A percentile compares a stretch with the other conserved stretches of the same genome.
These are phyloP conservation scores for Neckera pumila DNA, from an alignment of 225 moss, liverwort and hornwort genomes.

Conservation along the genomic window DNA sequence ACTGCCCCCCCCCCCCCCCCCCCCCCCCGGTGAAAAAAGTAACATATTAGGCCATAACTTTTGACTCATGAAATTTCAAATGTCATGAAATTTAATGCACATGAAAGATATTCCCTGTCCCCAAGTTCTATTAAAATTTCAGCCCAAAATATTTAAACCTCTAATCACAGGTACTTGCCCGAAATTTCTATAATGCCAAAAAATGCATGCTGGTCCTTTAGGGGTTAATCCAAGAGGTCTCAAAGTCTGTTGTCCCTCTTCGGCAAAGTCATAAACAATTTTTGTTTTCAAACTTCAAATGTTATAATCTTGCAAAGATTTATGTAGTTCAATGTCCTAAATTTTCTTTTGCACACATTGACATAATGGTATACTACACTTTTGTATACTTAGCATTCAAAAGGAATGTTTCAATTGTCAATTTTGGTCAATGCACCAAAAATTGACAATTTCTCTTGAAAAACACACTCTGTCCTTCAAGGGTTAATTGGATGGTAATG, in stretches of 20 bases:
- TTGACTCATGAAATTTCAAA: too few species aligned
- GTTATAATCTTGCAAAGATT: background rate
- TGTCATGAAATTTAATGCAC: too few species aligned
- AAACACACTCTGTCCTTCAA: accelerated
- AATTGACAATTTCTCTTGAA: background rate
- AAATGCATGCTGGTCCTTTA: too few species aligned
- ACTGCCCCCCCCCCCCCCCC: too few species aligned
- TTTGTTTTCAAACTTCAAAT: background rate
- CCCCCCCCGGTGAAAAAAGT: too few species aligned
- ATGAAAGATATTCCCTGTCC: too few species aligned
- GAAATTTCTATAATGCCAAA: too few species aligned
- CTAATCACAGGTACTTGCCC: too few species aligned
- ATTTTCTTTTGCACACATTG: background rate
- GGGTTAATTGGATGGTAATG: background rate
- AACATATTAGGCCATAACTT: too few species aligned
- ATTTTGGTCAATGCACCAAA: background rate
- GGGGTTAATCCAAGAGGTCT: background rate
- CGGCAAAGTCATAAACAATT: accelerated
- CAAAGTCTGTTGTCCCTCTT: accelerated
- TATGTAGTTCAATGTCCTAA: accelerated
- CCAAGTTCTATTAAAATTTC: too few species aligned
- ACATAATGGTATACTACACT: background rate
- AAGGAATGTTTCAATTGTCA: background rate
- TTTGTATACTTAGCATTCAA: accelerated
- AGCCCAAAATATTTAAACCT: too few species aligned